A percentile compares a stretch with the other conserved stretches of the same genome.
Conservation (phyloP, 495 filamentous ascomycete species). For the Xylaria sp. region DNA sequence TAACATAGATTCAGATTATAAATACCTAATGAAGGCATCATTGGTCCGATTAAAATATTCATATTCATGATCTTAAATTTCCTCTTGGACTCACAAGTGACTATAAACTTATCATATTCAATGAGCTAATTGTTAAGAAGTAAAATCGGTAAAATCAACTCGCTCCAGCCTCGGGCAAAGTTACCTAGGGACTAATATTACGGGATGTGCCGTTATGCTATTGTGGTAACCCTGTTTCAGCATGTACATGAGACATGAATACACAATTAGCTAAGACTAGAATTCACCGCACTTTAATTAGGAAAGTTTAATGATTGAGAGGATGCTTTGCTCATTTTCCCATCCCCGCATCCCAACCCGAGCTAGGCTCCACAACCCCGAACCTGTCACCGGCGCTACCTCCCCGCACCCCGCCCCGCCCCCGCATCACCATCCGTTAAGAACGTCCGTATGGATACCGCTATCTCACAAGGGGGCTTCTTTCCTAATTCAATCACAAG, state of each 20-base stretch:
- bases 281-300: background rate
- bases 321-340: background rate
- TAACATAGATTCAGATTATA: too few relatives aligned
- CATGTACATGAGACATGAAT: background rate
- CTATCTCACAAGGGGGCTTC: background rate
- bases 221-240: too few relatives aligned
- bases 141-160: too few relatives aligned
- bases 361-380: constrained; percentile 3
- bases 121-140: too few relatives aligned
- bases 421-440: background rate
- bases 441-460: background rate
- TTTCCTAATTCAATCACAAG: background rate
- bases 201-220: too few relatives aligned
- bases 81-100: too few relatives aligned
- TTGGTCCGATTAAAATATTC: too few relatives aligned
- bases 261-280: background rate
- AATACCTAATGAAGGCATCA: too few relatives aligned
- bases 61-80: too few relatives aligned
- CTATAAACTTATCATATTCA: too few relatives aligned
- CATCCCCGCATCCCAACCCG: background rate
- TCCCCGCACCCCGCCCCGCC: background rate
- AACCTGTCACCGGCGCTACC: background rate
- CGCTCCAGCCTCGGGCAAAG: too few relatives aligned
- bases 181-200: too few relatives aligned
- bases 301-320: background rate